Percentiles rank a stretch among this genome's conserved stretches.
Conservation (phyloP, 1,284 basidiomycete species). For the Ceratobasidium sp. region DNA sequence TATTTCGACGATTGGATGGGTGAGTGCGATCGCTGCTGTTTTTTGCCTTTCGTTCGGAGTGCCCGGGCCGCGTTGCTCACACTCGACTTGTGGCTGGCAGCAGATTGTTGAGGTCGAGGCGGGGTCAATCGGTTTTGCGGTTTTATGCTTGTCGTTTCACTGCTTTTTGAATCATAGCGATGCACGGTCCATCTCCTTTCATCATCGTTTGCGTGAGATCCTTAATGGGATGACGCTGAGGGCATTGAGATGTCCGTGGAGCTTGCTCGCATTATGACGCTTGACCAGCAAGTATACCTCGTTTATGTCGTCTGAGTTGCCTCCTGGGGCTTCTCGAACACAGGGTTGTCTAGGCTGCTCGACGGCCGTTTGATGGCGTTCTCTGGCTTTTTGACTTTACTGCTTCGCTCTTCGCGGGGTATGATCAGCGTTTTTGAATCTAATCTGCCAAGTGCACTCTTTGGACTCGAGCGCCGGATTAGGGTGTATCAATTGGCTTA, state of each 20-base stretch:
- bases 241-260: neutral
- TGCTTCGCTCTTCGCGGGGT: conserved; percentile 1
- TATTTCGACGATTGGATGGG: no score
- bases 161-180: conserved; percentile 41
- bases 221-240: neutral
- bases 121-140: conserved; percentile 11
- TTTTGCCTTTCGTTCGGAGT: conserved; percentile 14
- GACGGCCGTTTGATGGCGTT: conserved; percentile 1
- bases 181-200: conserved; percentile 15
- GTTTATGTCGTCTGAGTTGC: conserved; percentile 17
- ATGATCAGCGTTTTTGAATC: conserved; percentile 1
- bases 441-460: conserved; percentile 1
- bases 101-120: conserved; percentile 25
- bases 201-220: conserved; percentile 11
- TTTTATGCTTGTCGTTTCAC: conserved; percentile 19
- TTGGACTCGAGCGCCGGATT: conserved; percentile 8
- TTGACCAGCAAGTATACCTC: conserved; percentile 5
- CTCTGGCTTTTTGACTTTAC: conserved; percentile 5
- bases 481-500: conserved; percentile 6
- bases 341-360: neutral
- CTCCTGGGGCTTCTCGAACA: neutral
- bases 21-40: neutral
- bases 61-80: conserved; percentile 18
- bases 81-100: neutral
- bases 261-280: conserved; percentile 16